phyloP scores from a whole-genome alignment of 805 yeast genomes.

The Yamadazyma philogaea region DNA sequence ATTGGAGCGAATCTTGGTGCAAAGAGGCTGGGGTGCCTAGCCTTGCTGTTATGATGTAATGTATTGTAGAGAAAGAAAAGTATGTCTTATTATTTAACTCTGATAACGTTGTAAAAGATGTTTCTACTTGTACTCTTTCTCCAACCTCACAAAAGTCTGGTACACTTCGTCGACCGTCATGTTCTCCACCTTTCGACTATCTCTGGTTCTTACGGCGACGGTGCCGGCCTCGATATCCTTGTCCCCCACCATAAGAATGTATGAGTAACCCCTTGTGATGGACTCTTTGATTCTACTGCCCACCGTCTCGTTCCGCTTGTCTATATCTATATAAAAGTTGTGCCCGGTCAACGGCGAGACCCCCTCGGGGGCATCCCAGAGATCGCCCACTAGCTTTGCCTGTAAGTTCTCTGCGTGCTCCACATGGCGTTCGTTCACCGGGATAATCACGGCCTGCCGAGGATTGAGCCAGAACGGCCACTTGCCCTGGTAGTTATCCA shows the following conservation, averaged over 20 bases:
- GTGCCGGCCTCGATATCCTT: slow-evolving; percentile 62
- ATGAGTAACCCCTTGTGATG: slow-evolving; percentile 67
- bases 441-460: slow-evolving; percentile 80
- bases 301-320: slow-evolving; percentile 70
- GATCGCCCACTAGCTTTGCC: slow-evolving; percentile 45
- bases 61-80: slow-evolving; percentile 1
- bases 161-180: slow-evolving; percentile 51
- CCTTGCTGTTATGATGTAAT: too few species aligned
- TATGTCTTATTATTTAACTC: too few species aligned
- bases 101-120: too few species aligned
- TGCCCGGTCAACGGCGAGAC: slow-evolving; percentile 57
- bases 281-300: slow-evolving; percentile 82
- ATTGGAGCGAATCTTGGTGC: slow-evolving; percentile 68
- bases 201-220: slow-evolving; percentile 62
- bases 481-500: slow-evolving; percentile 86
- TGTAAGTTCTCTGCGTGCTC: slow-evolving; percentile 53
- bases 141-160: slow-evolving; percentile 52
- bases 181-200: slow-evolving; percentile 42
- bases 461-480: slow-evolving; percentile 99
- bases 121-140: slow-evolving; percentile 44
- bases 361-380: slow-evolving; percentile 19
- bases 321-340: slow-evolving; percentile 73
- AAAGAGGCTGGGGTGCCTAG: slow-evolving; percentile 52
- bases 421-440: slow-evolving; percentile 64
- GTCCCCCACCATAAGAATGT: slow-evolving; percentile 83